Conservation (phyloP, 768 basidiomycete genomes). For the Serendipita indica region DNA sequence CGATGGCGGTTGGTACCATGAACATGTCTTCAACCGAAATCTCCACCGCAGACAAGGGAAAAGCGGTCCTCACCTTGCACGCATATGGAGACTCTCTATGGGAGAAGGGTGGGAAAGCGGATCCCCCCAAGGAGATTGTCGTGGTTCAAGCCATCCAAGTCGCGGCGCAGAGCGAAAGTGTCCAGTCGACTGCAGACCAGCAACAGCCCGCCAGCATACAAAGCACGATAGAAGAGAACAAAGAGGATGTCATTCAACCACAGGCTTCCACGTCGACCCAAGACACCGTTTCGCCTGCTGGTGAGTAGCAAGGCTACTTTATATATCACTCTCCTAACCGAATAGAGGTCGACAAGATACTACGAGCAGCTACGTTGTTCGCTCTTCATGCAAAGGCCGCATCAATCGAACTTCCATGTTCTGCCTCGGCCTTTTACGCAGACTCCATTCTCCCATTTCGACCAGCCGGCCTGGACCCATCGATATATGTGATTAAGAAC, state of each 20-base stretch:
- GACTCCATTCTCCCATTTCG: conserved; percentile 31
- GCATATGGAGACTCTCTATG: conserved; percentile 67
- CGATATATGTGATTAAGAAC: conserved; percentile 39
- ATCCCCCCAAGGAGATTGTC: conserved; percentile 31
- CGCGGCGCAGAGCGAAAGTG: conserved; percentile 9
- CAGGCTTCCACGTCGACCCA: conserved; percentile 34
- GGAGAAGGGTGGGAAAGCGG: conserved; percentile 50
- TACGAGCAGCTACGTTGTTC: not conserved
- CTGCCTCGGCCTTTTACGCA: conserved; percentile 23
- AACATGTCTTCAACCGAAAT: conserved; percentile 40
- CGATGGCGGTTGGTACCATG: conserved; percentile 65
- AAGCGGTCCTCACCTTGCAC: conserved; percentile 59
- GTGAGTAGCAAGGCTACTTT: not conserved
- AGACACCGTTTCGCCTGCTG: not conserved
- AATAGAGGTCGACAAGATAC: not conserved
- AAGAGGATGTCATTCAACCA: conserved; percentile 11
- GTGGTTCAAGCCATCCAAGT: conserved; percentile 19
- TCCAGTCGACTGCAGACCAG: not conserved
- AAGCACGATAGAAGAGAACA: conserved; percentile 20
- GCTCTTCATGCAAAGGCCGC: not conserved
- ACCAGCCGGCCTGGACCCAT: conserved; percentile 19
- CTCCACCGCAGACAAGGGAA: conserved; percentile 44
- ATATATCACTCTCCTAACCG: not conserved
- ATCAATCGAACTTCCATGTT: conserved; percentile 16
- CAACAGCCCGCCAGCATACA: conserved; percentile 14